Base-by-base conservation (phyloP, 345 rosid genomes). In the Eucalyptus caleyi region DNA sequence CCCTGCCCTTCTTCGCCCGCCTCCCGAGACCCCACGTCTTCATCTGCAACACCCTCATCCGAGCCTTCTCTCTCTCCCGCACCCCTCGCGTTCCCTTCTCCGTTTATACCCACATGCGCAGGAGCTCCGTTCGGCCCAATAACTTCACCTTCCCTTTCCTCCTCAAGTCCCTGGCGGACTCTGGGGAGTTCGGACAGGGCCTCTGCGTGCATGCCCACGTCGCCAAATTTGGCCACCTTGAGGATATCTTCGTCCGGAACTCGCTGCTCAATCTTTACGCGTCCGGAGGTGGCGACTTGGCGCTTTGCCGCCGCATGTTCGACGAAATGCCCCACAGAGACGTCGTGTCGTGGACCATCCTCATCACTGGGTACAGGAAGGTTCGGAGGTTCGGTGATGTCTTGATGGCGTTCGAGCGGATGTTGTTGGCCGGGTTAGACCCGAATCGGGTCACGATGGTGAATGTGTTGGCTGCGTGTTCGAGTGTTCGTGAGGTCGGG, bases 361-460 rank as follows among this genome's bases (percentile, higher is more conserved):
- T 95, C 91, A 93, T 95, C 60, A 93, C 90, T 44, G 95, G 95
- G 65, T 92, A 87, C 65, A 81, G 92, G 90, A 89, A 60, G 86
- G 90, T 54, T 86, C 88, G 88, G 60, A 90, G 86, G 80, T 93
- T 90, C 87, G 93, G 47, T 54, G 93, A 93, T 81, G 95, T 95
- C 4, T 91, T 95, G 91, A 86, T 93, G 88, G 93, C 94, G 86
- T 94, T 95, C 87, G 95, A 94, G 92, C 92, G 87, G 88, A 95
- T 95, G 95, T 93, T 87, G 50, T 90, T 90, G 88, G 91, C 93
- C 4, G 93, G 93, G 47, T 89, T 92, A 59, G 92, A 90, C 91
- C 95, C 95, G 24, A 95, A 93, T 91, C 94, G 86, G 59, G 97
- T 92, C 65, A 94, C 97, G 1, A 93, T 93, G 94, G 97, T 95